Evolutionary conservation across 306 rosid genomes (phyloP).

Genomic region (Amphicarpaea edgeworthii): DNA sequence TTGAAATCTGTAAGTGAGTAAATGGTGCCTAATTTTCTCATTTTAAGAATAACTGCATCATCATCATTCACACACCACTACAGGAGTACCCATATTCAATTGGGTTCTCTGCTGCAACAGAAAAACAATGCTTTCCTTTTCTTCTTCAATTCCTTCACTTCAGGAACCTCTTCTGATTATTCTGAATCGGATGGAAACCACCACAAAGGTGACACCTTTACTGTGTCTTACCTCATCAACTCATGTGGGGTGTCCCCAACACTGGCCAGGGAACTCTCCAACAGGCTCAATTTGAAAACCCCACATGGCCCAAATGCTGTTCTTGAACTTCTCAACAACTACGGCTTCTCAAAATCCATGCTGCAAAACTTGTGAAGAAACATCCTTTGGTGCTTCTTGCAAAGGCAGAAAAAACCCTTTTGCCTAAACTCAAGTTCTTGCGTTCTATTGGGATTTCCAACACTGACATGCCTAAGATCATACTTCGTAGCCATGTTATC

Average conservation of each 20-base stretch:
- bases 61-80: background rate
- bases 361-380: slow-evolving; percentile 22
- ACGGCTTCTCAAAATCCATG: slow-evolving; percentile 46
- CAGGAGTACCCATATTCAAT: background rate
- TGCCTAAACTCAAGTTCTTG: slow-evolving; percentile 53
- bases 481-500: background rate
- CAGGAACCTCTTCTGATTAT: no score
- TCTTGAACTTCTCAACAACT: slow-evolving; percentile 11
- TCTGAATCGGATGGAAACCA: background rate
- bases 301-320: slow-evolving; percentile 15
- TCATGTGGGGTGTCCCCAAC: slow-evolving; percentile 48
- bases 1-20: background rate
- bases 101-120: background rate
- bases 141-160: background rate
- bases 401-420: slow-evolving; percentile 39
- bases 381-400: slow-evolving; percentile 30
- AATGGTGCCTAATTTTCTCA: background rate
- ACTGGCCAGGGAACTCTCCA: slow-evolving; percentile 40
- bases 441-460: slow-evolving; percentile 47
- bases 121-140: background rate
- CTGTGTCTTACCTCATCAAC: slow-evolving; percentile 20
- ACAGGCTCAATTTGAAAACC: slow-evolving; percentile 2
- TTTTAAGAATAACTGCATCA: background rate
- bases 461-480: slow-evolving; percentile 35
- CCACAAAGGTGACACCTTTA: background rate